Evolutionary conservation across 257 asterid species (phyloP), one percentile per base, ranked within the genome.

Genomic region (Nicotiana knightiana): DNA sequence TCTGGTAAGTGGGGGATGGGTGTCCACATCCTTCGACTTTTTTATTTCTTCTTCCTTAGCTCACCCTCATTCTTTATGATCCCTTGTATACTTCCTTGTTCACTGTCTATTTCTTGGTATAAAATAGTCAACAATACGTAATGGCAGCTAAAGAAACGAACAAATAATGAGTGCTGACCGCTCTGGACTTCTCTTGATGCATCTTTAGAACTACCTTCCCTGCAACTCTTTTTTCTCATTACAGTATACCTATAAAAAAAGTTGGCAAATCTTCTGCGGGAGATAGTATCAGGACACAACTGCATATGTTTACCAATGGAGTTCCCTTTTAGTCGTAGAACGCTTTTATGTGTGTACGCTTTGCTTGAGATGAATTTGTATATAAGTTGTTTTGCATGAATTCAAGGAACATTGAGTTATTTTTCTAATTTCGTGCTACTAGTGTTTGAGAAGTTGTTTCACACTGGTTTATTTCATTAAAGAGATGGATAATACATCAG

Each of bases 121-220:
- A 70, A 43, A 70, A 13, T 24, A 71, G 30, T 71, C 39, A 46
- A 55, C 61, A 55, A 71, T 6, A 24, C 21, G 9, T 71, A 24
- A 28, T 71, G 79, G 61, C 15, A 46, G 79, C 79, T 71, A 71
- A 71, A 71, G 79, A 24, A 71, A 21, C 24, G 61, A 71, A 46
- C 79, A 71, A 24, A 13, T 71, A 24, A 71, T 46, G 39, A 13
- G 39, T 71, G 79, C 7, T 46, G 79, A 26, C 15, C 59, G 46
- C 78, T 43, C 37, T 33, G 6, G 12, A 70, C 77, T 70, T 70
- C 58, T 70, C 77, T 21, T 43, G 59, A 12, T 71, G 7, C 78
- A 21, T 46, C 37, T 71, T 71, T 57, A 46, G 46, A 71, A 15
- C 43, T 48, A 73, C 63, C 24, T 6, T 51, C 58, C 24, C 51